A percentile compares a stretch with the other conserved stretches of the same genome.
These are phyloP conservation scores for Rhododendron molle DNA, from an alignment of 148 eudicot species.

Conservation along the genomic window DNA sequence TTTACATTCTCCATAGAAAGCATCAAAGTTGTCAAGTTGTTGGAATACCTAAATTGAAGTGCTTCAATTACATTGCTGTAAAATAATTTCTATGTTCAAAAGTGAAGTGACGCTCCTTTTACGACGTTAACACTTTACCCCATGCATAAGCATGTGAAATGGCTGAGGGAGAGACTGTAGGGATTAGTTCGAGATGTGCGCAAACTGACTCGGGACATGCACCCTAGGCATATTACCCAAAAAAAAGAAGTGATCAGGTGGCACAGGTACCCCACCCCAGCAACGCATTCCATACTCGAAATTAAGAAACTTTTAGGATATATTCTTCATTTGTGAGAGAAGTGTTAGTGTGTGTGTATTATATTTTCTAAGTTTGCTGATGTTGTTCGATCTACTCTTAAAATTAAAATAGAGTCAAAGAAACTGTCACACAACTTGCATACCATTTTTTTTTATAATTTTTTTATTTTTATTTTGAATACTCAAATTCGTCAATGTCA, in stretches of 20 bases:
- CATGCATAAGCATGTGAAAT: too few species aligned
- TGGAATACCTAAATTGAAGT: neutral
- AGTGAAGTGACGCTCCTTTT: neutral
- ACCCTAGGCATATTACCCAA: too few species aligned
- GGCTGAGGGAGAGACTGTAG: too few species aligned
- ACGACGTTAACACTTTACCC: too few species aligned
- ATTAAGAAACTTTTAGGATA: too few species aligned
- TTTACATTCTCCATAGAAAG: neutral
- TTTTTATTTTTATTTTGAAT: neutral
- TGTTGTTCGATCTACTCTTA: neutral
- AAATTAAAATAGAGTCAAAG: neutral
- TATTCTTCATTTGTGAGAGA: neutral
- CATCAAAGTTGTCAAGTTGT: neutral
- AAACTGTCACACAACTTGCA: neutral
- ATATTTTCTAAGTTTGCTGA: neutral
- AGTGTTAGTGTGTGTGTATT: too few species aligned
- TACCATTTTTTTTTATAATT: too few species aligned
- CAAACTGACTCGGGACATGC: too few species aligned
- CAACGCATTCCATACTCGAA: too few species aligned
- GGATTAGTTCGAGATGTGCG: rapidly evolving
- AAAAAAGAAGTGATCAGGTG: neutral
- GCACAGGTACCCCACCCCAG: too few species aligned
- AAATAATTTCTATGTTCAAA: too few species aligned
- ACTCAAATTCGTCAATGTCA: neutral
- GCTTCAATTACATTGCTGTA: neutral